Base-by-base conservation (phyloP, 2,329 filamentous ascomycete genomes). In the Cladosporium sp. region DNA sequence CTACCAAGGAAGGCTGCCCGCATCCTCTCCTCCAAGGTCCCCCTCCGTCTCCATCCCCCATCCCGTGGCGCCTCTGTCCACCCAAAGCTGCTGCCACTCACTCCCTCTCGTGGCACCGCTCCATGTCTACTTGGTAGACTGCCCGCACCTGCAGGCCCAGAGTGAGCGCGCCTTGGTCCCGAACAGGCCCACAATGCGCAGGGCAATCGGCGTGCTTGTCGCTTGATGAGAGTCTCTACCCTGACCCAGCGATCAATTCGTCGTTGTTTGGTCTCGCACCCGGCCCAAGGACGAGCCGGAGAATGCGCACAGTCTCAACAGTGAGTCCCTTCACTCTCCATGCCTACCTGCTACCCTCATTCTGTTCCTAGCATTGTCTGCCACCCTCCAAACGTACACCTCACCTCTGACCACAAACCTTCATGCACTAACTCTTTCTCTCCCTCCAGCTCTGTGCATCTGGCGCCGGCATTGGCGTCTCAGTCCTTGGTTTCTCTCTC, bases 401-500 rank as follows among this genome's bases (percentile, higher is more conserved):
- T 38, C 33, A 12, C 18, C 18, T 15, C 33, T 38, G 5, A 27
- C 22, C 4, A 27, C 22, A 27, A 27, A 4, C 9, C 9, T 9
- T 9, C 43, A 39, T 39, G 43, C 39, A 19, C 43, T 48, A 30
- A 48, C 43, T 18, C 36, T 15, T 9, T n/a, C 22, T 27, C 19
- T 15, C 9, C 32, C 22, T 27, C 19, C 32, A 83, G 79, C 75
- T 84, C 60, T 82, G 78, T 78, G 81, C 80, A 62, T 71, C 80
- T 65, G 79, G 79, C 72, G 81, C 79, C 60, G 64, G 68, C 62
- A 72, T 82, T 68, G 79, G 78, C 65, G 74, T 81, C 57, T 80
- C 80, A 57, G 74, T 77, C 50, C 72, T 79, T 51, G 80, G 81
- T 54, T 71, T 64, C 41, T 56, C 55, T 32, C 50, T 64, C 27